Conservation (phyloP, 805 yeast species). For the Yarrowia bubula region DNA sequence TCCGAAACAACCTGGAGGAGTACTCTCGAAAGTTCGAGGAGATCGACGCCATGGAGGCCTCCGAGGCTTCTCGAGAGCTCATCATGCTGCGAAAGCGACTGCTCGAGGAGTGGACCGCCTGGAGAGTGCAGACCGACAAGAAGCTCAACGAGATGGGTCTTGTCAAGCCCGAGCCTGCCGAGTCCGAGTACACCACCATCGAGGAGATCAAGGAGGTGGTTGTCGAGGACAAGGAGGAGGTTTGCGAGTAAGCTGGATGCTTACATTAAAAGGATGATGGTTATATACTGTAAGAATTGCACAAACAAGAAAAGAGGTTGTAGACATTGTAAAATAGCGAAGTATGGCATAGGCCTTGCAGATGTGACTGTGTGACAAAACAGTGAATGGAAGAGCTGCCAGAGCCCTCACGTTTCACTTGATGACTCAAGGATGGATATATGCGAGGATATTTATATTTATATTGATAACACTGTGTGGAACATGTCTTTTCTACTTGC, state of each 20-base stretch:
- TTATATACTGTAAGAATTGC: background rate
- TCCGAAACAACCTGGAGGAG: constrained; percentile 83
- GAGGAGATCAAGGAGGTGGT: constrained; percentile 69
- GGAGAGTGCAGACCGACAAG: constrained; percentile 58
- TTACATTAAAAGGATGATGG: background rate
- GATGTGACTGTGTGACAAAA: too few species aligned
- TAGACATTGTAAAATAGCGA: too few species aligned
- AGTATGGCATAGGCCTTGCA: too few species aligned
- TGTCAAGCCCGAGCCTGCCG: constrained; percentile 45
- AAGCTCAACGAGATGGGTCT: constrained; percentile 50
- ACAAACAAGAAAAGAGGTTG: background rate
- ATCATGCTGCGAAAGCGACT: constrained; percentile 78
- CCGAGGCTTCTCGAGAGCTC: constrained; percentile 84
- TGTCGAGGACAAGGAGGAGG: constrained; percentile 51
- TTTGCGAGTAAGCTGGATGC: background rate
- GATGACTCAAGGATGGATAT: too few species aligned
- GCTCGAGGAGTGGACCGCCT: constrained; percentile 80
- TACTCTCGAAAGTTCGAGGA: constrained; percentile 93
- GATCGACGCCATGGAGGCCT: constrained; percentile 92
- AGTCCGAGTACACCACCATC: constrained; percentile 53
- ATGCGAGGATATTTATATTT: too few species aligned
- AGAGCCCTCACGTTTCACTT: too few species aligned
- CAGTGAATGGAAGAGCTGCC: too few species aligned
- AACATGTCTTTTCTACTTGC: too few species aligned
- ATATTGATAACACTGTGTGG: too few species aligned